Percentiles rank a stretch among this genome's conserved stretches.
These are phyloP conservation scores for Laguncularia racemosa DNA, from an alignment of 345 rosid species.

Conservation along the genomic window DNA sequence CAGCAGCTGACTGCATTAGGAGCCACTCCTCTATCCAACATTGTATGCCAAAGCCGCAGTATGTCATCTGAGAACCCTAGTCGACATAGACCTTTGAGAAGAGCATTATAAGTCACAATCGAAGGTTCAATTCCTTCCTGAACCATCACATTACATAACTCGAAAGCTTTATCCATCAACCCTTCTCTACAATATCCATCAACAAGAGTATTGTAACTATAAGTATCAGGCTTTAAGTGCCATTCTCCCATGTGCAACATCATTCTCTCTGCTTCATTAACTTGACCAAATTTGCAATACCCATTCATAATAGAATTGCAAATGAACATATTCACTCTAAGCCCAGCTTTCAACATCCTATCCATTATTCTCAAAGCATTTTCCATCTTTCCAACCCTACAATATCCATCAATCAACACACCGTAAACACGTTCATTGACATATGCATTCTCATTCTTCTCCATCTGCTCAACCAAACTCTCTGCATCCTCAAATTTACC, in stretches of 20 bases:
- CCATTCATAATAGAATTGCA: constrained; percentile 76
- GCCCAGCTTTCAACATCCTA: constrained; percentile 51
- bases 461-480: constrained; percentile 31
- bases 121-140: constrained; percentile 37
- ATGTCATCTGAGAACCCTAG: constrained; percentile 52
- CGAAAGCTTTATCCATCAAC: constrained; percentile 44
- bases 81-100: constrained; percentile 63
- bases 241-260: constrained; percentile 37
- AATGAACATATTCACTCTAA: constrained; percentile 55
- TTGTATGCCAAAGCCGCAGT: constrained; percentile 50
- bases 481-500: constrained; percentile 55
- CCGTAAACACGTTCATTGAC: constrained; percentile 65
- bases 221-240: constrained; percentile 63
- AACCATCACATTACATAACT: constrained; percentile 50
- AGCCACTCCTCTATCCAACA: constrained; percentile 44
- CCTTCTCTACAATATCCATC: constrained; percentile 69
- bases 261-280: constrained; percentile 38
- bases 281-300: constrained; percentile 58
- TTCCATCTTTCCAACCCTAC: constrained; percentile 43
- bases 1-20: constrained; percentile 56
- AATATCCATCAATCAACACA: constrained; percentile 74
- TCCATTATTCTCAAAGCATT: constrained; percentile 55
- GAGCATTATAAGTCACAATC: constrained; percentile 60
- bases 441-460: constrained; percentile 21
- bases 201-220: constrained; percentile 62